phyloP scores from a whole-genome alignment of 768 basidiomycete genomes.

The Scleroderma citrinum region DNA sequence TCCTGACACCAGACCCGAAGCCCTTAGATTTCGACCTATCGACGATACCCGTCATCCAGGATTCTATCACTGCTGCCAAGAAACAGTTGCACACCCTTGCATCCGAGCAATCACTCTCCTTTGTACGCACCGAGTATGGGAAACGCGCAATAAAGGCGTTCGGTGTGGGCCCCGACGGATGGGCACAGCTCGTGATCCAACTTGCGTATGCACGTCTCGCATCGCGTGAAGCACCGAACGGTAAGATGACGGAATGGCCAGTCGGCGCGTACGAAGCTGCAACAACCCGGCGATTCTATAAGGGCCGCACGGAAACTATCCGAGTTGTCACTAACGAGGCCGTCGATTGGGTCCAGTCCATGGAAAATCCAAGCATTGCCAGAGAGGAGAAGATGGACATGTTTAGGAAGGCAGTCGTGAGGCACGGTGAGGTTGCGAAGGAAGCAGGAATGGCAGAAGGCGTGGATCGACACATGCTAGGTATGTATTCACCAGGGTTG shows the following conservation, averaged over 20 bases:
- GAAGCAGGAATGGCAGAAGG: conserved; percentile 64
- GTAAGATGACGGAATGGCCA: conserved; percentile 33
- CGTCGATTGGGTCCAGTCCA: conserved; percentile 70
- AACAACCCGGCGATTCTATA: conserved; percentile 80
- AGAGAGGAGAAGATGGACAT: conserved; percentile 42
- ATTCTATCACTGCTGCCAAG: conserved; percentile 54
- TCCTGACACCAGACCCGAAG: conserved; percentile 29
- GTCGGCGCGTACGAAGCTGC: conserved; percentile 95
- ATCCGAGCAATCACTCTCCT: conserved; percentile 56
- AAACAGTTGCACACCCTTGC: conserved; percentile 51
- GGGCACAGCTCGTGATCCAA: conserved; percentile 91
- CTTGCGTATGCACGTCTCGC: conserved; percentile 77
- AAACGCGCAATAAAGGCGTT: conserved; percentile 83
- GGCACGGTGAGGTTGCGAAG: conserved; percentile 61
- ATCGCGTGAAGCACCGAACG: conserved; percentile 17
- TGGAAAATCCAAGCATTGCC: conserved; percentile 48
- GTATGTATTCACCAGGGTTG: conserved; percentile 37
- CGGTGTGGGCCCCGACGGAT: conserved; percentile 88
- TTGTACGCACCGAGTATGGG: conserved; percentile 69
- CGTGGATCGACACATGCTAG: conserved; percentile 84
- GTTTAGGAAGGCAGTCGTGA: conserved; percentile 56
- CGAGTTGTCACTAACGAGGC: conserved; percentile 73
- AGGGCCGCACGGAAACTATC: conserved; percentile 93
- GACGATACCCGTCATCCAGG: conserved; percentile 22
- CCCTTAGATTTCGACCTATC: conserved; percentile 64